A percentile compares a stretch with the other conserved stretches of the same genome.
Conservation (phyloP, 805 yeast genomes). For the Zygosaccharomyces siamensis region DNA sequence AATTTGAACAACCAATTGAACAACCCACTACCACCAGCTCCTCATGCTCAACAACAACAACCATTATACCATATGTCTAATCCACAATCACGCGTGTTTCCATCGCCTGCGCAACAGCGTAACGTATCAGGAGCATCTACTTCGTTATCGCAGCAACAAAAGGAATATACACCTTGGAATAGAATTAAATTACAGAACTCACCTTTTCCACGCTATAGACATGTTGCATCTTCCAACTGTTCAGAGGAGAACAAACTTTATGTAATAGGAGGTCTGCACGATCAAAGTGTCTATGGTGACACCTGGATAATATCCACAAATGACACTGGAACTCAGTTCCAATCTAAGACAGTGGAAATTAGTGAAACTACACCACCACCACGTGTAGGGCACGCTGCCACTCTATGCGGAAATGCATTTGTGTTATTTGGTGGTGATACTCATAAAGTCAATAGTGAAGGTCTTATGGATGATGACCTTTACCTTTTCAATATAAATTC, state of each 20-base stretch:
- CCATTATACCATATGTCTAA: conserved; percentile 11
- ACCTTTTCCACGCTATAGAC: conserved; percentile 94
- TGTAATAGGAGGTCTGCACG: conserved; percentile 93
- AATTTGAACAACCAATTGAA: conserved; percentile 4
- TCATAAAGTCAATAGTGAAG: conserved; percentile 66
- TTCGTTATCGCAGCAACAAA: conserved; percentile 19
- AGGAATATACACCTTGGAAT: conserved; percentile 55
- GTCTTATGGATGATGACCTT: conserved; percentile 81
- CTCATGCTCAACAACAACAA: conserved; percentile 16
- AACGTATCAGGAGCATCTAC: conserved; percentile 31
- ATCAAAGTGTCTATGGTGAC: conserved; percentile 89
- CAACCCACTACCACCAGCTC: conserved; percentile 17
- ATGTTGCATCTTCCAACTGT: conserved; percentile 71
- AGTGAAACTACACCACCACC: conserved; percentile 86
- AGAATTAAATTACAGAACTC: conserved; percentile 59
- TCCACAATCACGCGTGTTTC: conserved; percentile 15
- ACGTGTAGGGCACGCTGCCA: conserved; percentile 92
- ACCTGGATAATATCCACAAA: conserved; percentile 73
- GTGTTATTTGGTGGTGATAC: conserved; percentile 97
- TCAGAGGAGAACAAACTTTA: conserved; percentile 78
- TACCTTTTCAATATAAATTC: conserved; percentile 81
- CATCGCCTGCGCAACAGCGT: conserved; percentile 29
- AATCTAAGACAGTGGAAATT: conserved; percentile 56
- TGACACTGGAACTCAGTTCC: conserved; percentile 37
- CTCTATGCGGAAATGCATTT: conserved; percentile 89